Evolutionary conservation across 345 rosid genomes (phyloP).

Genomic region (Physaria fendleri): DNA sequence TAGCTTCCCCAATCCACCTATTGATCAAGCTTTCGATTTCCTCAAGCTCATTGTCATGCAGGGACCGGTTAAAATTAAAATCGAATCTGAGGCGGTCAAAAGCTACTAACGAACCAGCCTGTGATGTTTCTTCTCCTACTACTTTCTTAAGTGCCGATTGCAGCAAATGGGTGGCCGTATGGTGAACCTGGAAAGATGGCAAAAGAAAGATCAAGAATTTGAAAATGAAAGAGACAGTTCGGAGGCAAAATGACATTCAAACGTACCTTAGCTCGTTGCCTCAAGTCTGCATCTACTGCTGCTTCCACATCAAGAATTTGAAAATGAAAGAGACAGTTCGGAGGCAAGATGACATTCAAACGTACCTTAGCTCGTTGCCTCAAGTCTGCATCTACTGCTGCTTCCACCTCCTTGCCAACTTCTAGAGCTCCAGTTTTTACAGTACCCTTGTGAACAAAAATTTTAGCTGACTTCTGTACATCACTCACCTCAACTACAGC

Average conservation of each 20-base stretch:
- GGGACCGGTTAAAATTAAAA: slow-evolving; percentile 76
- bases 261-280: slow-evolving; percentile 80
- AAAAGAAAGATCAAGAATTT: not conserved
- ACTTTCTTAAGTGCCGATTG: slow-evolving; percentile 93
- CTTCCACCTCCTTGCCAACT: slow-evolving; percentile 93
- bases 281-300: slow-evolving; percentile 58
- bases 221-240: not conserved
- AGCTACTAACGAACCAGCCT: slow-evolving; percentile 95
- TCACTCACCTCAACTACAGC: slow-evolving; percentile 81
- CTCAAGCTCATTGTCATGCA: slow-evolving; percentile 58
- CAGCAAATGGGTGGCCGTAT: slow-evolving; percentile 92
- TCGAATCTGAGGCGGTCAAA: slow-evolving; percentile 97
- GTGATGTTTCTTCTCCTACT: slow-evolving; percentile 78
- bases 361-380: slow-evolving; percentile 84
- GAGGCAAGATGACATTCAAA: slow-evolving; percentile 15
- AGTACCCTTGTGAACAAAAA: slow-evolving; percentile 82
- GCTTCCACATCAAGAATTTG: slow-evolving; percentile 99
- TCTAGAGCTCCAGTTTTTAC: slow-evolving; percentile 66
- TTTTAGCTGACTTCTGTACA: slow-evolving; percentile 64
- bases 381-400: slow-evolving; percentile 61
- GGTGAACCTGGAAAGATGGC: slow-evolving; percentile 67
- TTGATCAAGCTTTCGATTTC: slow-evolving; percentile 70
- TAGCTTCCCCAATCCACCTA: slow-evolving; percentile 77
- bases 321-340: too few species aligned
- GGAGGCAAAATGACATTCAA: slow-evolving; percentile 4